phyloP scores from a whole-genome alignment of 345 rosid species.

The Camelina neglecta region DNA sequence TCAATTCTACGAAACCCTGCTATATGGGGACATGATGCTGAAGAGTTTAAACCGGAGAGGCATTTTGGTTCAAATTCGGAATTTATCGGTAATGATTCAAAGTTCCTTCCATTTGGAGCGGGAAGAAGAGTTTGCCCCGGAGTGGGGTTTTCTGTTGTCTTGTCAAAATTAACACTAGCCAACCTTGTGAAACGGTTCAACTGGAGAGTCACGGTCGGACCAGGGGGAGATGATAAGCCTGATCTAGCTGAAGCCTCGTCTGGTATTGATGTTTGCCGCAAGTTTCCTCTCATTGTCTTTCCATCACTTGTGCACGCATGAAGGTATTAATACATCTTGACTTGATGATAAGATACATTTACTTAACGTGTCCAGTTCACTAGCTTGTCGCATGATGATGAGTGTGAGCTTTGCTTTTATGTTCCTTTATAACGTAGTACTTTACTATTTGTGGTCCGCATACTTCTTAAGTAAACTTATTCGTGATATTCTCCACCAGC shows the following conservation, averaged over 20 bases:
- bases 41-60: slow-evolving; percentile 51
- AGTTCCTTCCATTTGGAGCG: slow-evolving; percentile 16
- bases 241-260: slow-evolving; percentile 2
- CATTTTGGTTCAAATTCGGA: neutral
- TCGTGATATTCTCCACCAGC: too few relatives aligned
- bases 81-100: slow-evolving; percentile 5
- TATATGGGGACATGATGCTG: slow-evolving; percentile 54
- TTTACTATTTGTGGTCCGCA: too few relatives aligned
- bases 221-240: slow-evolving; percentile 2
- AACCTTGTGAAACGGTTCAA: slow-evolving; percentile 7
- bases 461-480: too few relatives aligned
- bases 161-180: slow-evolving; percentile 1
- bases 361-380: too few relatives aligned
- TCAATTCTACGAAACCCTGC: slow-evolving; percentile 38
- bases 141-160: neutral
- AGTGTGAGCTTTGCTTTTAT: neutral
- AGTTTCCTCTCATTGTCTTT: slow-evolving; percentile 12
- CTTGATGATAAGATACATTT: neutral
- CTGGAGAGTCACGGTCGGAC: neutral
- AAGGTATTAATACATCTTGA: neutral
- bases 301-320: neutral
- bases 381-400: neutral
- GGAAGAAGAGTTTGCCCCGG: slow-evolving; percentile 25
- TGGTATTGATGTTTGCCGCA: slow-evolving; percentile 17
- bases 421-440: neutral